Conservation (phyloP, 805 yeast genomes). For the Saccharomycopsis sp. region DNA sequence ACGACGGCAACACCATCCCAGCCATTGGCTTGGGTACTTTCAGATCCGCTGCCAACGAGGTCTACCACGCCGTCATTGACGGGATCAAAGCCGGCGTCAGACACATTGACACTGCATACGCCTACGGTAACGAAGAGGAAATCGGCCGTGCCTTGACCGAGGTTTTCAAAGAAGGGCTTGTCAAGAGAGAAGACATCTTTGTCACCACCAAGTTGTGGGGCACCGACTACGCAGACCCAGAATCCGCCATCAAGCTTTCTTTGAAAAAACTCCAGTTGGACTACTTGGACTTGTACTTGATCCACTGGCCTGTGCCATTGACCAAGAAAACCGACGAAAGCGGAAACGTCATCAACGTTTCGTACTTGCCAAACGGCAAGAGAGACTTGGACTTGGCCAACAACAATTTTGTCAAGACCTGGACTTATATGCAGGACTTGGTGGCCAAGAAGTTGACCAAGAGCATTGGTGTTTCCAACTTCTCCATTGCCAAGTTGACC, state of each 20-base stretch:
- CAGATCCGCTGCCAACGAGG: constrained; percentile 31
- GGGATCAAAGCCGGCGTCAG: constrained; percentile 47
- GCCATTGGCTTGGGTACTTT: constrained; percentile 45
- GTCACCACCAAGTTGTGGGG: constrained; percentile 59
- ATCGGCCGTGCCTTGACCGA: constrained; percentile 29
- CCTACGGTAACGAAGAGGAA: constrained; percentile 50
- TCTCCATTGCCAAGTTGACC: constrained; percentile 44
- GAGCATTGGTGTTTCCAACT: constrained; percentile 74
- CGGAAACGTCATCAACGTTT: constrained; percentile 25
- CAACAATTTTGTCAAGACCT: constrained; percentile 46
- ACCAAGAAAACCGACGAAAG: constrained; percentile 30
- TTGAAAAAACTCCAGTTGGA: constrained; percentile 44
- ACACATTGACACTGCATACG: constrained; percentile 62
- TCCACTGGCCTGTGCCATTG: constrained; percentile 56
- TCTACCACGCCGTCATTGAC: constrained; percentile 36
- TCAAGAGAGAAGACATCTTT: constrained; percentile 40
- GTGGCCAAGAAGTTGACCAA: constrained; percentile 44
- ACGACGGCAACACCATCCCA: constrained; percentile 27
- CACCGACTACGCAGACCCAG: constrained; percentile 32
- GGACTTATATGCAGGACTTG: constrained; percentile 54
- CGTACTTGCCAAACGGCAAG: constrained; percentile 30
- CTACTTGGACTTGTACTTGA: constrained; percentile 56
- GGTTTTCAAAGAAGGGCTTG: constrained; percentile 23
- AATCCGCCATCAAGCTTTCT: constrained; percentile 40
- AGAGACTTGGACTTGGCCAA: constrained; percentile 27